These are phyloP conservation scores for Tagetes erecta DNA, from an alignment of 129 eudicot species.

Conservation along the genomic window DNA sequence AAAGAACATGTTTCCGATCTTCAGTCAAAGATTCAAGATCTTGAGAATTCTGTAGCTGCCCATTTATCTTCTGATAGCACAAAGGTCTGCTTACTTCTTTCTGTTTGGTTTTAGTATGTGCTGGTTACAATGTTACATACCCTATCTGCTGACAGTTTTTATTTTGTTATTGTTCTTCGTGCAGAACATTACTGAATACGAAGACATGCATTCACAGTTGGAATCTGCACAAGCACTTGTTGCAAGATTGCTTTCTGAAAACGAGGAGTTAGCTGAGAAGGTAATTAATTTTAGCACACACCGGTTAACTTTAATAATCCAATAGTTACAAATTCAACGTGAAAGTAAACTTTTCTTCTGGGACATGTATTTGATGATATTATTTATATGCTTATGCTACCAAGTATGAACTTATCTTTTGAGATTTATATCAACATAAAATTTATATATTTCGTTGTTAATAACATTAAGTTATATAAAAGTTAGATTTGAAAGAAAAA, in stretches of 20 bases:
- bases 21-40: slow-evolving; percentile 53
- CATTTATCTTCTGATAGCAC: slow-evolving; percentile 33
- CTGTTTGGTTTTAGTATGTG: background rate
- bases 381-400: too few relatives aligned
- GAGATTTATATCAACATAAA: too few relatives aligned
- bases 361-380: too few relatives aligned
- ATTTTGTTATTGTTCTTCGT: slow-evolving; percentile 12
- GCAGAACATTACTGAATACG: slow-evolving; percentile 41
- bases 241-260: slow-evolving; percentile 65
- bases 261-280: slow-evolving; percentile 70
- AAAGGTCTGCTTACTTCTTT: slow-evolving; percentile 35
- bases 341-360: too few relatives aligned
- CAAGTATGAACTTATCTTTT: too few relatives aligned
- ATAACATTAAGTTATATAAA: too few relatives aligned
- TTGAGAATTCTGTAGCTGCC: slow-evolving; percentile 42
- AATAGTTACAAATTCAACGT: background rate
- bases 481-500: too few relatives aligned
- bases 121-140: background rate
- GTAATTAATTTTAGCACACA: slow-evolving; percentile 33
- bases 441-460: too few relatives aligned
- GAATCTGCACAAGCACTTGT: slow-evolving; percentile 60
- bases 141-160: background rate
- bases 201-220: slow-evolving; percentile 43
- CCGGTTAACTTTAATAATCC: background rate
- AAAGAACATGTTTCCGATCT: slow-evolving; percentile 48